Evolutionary conservation across 2,329 filamentous ascomycete species (phyloP), one percentile per base, ranked within the genome.

Genomic region (Botrytis byssoidea): DNA sequence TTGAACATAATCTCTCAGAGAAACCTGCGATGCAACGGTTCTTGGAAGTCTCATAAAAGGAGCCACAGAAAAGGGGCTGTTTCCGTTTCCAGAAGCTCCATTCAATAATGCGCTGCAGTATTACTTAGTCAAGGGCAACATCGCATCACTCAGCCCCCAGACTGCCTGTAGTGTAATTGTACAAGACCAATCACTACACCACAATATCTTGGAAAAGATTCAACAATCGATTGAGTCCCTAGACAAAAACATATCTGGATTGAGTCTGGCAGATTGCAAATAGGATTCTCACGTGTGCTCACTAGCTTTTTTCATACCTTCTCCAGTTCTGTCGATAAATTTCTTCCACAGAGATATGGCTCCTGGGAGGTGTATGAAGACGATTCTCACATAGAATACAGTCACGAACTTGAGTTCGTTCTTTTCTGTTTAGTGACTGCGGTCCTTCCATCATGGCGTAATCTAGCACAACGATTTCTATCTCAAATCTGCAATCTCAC

Each of bases 191-290:
- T 37, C 6, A 4, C 18, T 57, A 3, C 7, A 67, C n/a, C 66
- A 57, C 40, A 18, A 25, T n/a, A 12, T 69, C 14, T 2, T 42
- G 6, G 16, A 2, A 16, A 20, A 3, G 6, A 51, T 69, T 29
- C 5, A 8, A 4, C 1, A 2, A 1, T 5, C 35, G 0, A 3
- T 44, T 1, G 4, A 3, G 37, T 6, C 4, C 8, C 10, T 69
- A 5, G 48, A 29, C 8, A 3, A n/a, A 8, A 20, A 40, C 0
- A 44, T 35, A 42, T 29, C 18, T 7, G 37, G 66, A 9, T 44
- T 69, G 2, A 37, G 42, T 4, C 29, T 69, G 35, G 10, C 25
- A 57, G 25, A 29, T 32, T 57, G 42, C 16, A 25, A 40, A 12
- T 42, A 57, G 20, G 16, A 42, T 44, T 5, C 18, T 14, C 8